These are phyloP conservation scores for Ophiocytium majus DNA, from an alignment of 352 stramenopile species.

Conservation along the genomic window DNA sequence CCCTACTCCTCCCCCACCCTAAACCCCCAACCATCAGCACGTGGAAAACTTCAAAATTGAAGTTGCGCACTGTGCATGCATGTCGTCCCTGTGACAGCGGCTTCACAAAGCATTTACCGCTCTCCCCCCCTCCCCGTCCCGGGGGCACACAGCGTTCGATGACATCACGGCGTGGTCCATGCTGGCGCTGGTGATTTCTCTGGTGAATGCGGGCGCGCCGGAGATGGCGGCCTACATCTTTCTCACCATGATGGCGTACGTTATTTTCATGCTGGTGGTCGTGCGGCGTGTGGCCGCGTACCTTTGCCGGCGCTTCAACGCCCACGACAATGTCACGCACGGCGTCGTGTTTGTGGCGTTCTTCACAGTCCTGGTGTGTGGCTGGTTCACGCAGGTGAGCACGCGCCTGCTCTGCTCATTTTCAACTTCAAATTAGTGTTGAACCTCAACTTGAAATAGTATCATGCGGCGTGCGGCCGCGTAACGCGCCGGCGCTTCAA, in stretches of 20 bases:
- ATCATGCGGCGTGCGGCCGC: too few species aligned
- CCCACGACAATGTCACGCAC: not conserved
- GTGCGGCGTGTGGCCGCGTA: not conserved
- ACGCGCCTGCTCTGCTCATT: too few species aligned
- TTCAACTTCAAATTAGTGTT: too few species aligned
- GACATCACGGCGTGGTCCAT: slow-evolving; percentile 37
- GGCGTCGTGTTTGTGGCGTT: not conserved
- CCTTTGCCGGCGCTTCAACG: not conserved
- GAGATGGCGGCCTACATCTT: slow-evolving; percentile 31
- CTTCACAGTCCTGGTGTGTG: not conserved
- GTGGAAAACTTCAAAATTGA: too few species aligned
- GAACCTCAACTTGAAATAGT: too few species aligned
- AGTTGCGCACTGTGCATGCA: too few species aligned
- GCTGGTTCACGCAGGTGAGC: not conserved
- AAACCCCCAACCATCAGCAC: too few species aligned
- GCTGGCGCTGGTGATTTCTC: slow-evolving; percentile 31
- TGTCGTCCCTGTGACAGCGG: too few species aligned
- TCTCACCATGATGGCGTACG: slow-evolving; percentile 25
- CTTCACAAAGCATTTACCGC: too few species aligned
- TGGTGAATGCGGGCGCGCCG: slow-evolving; percentile 27
- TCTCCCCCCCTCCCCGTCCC: too few species aligned
- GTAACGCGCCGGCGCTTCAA: not conserved
- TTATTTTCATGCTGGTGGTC: slow-evolving; percentile 30
- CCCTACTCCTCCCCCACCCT: too few species aligned
- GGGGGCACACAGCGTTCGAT: slow-evolving; percentile 27